phyloP scores from a whole-genome alignment of 371 early-diverging fungal species.

The Rhizopus sp. region DNA sequence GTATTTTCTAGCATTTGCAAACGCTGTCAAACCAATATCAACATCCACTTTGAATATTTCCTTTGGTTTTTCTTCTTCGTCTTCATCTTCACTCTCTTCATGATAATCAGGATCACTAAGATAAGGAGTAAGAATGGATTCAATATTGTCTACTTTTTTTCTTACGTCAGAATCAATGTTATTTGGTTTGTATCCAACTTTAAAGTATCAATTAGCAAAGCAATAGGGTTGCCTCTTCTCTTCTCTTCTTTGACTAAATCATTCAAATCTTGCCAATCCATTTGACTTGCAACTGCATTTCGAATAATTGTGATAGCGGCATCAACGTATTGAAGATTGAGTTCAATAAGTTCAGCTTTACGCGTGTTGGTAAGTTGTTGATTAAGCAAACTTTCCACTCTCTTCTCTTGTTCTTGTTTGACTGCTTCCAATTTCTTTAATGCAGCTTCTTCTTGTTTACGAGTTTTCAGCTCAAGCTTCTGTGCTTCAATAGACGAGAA shows the following conservation, averaged over 20 bases:
- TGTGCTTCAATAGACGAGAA: constrained; percentile 92
- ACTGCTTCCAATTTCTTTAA: constrained; percentile 83
- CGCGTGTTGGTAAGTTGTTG: constrained; percentile 67
- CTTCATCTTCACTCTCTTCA: constrained; percentile 24
- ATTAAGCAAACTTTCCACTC: constrained; percentile 72
- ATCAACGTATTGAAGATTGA: constrained; percentile 83
- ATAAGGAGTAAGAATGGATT: neutral
- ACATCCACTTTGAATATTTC: constrained; percentile 69
- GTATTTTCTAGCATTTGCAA: constrained; percentile 91
- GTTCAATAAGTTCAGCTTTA: constrained; percentile 83
- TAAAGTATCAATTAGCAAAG: constrained; percentile 68
- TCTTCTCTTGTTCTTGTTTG: constrained; percentile 75
- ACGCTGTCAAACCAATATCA: constrained; percentile 84
- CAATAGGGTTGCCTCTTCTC: constrained; percentile 78
- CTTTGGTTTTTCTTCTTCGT: constrained; percentile 23
- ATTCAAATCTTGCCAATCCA: constrained; percentile 95
- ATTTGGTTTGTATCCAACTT: constrained; percentile 79
- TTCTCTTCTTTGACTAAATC: constrained; percentile 86
- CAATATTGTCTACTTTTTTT: constrained; percentile 2
- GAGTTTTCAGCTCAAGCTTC: constrained; percentile 69
- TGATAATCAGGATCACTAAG: constrained; percentile 42
- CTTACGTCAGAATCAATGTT: constrained; percentile 56
- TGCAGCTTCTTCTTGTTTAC: constrained; percentile 77
- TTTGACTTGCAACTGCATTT: constrained; percentile 85
- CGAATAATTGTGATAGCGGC: constrained; percentile 84